A percentile compares a stretch with the other conserved stretches of the same genome.
These are phyloP conservation scores for Danielia reshetovae DNA, from an alignment of 805 yeast genomes.

Conservation along the genomic window DNA sequence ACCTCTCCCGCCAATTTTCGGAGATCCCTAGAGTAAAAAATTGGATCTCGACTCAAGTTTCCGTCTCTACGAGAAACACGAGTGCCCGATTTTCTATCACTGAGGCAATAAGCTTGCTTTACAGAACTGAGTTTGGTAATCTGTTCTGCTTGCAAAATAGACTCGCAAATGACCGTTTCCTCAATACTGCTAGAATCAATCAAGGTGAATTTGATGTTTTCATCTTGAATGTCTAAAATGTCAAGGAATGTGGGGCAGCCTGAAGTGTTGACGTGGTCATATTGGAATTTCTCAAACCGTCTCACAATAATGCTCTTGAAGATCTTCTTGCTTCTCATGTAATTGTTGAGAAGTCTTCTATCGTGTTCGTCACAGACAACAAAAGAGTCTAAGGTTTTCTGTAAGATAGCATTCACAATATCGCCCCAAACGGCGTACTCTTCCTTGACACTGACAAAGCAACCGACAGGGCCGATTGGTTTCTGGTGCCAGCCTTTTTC, in stretches of 20 bases:
- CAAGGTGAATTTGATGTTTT: conserved; percentile 53
- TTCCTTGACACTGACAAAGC: conserved; percentile 50
- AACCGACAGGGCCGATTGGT: conserved; percentile 84
- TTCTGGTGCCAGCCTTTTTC: conserved; percentile 30
- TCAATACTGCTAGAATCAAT: conserved; percentile 66
- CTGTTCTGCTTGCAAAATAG: conserved; percentile 48
- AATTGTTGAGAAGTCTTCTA: conserved; percentile 29
- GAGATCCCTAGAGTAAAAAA: conserved; percentile 35
- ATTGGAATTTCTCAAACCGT: conserved; percentile 56
- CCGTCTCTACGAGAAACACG: conserved; percentile 38
- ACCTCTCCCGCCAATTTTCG: conserved; percentile 26
- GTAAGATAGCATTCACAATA: conserved; percentile 54
- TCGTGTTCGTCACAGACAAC: conserved; percentile 66
- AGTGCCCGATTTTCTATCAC: conserved; percentile 43
- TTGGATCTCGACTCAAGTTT: conserved; percentile 51
- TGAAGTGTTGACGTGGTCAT: conserved; percentile 39
- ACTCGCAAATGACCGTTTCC: conserved; percentile 47
- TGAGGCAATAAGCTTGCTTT: conserved; percentile 26
- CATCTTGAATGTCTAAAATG: conserved; percentile 52
- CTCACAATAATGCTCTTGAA: conserved; percentile 47
- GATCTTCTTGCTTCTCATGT: conserved; percentile 30
- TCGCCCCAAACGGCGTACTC: conserved; percentile 55
- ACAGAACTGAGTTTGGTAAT: conserved; percentile 37
- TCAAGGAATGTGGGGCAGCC: conserved; percentile 51
- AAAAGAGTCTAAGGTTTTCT: conserved; percentile 53